Evolutionary conservation across 2,329 filamentous ascomycete genomes (phyloP).

Genomic region (Colletotrichum musicola): DNA sequence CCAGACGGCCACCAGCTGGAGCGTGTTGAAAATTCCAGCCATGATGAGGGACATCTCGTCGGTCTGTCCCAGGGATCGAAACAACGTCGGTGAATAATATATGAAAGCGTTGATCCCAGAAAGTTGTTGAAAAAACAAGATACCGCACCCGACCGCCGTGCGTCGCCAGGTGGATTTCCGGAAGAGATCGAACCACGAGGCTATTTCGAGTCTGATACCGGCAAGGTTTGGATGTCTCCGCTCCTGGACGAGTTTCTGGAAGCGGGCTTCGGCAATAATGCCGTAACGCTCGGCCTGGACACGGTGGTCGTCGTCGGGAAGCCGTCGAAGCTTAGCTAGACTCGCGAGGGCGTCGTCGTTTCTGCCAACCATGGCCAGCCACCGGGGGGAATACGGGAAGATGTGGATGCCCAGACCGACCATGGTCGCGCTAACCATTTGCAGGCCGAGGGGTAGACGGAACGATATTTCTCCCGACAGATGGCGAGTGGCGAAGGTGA

Average conservation of each 20-base stretch:
- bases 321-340: conserved; percentile 53
- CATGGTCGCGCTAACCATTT: neutral
- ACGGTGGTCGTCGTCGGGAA: conserved; percentile 56
- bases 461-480: conserved; percentile 51
- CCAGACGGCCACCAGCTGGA: conserved; percentile 45
- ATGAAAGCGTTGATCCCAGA: conserved; percentile 41
- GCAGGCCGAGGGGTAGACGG: neutral
- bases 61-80: conserved; percentile 44
- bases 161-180: conserved; percentile 56
- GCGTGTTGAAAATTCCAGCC: conserved; percentile 50
- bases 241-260: too few relatives aligned
- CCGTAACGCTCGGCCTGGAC: conserved; percentile 61
- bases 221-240: conserved; percentile 53
- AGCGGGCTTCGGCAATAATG: conserved; percentile 60
- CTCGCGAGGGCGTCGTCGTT: conserved; percentile 53
- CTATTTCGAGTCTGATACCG: conserved; percentile 56
- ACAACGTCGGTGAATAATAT: conserved; percentile 45
- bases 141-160: conserved; percentile 52
- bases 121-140: neutral
- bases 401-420: neutral
- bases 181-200: conserved; percentile 61
- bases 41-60: conserved; percentile 47
- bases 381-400: conserved; percentile 2
- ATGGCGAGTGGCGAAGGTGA: conserved; percentile 63
- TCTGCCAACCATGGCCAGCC: neutral